phyloP scores from a whole-genome alignment of 768 basidiomycete genomes.

The Amanita pallidorosea region DNA sequence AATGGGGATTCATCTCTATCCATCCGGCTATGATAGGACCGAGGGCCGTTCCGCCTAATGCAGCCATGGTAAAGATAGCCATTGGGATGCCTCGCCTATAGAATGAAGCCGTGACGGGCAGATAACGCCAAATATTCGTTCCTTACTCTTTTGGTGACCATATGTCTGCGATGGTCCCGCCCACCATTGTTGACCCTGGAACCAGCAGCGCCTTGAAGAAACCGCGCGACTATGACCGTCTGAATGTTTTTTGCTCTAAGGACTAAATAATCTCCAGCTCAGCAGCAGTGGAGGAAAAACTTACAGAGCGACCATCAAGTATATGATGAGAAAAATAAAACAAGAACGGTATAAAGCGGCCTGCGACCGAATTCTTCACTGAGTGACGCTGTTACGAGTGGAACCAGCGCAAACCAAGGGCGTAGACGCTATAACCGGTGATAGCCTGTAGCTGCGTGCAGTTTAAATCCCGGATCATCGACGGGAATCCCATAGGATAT shows the following conservation, averaged over 20 bases:
- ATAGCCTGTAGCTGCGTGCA: constrained; percentile 36
- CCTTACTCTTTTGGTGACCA: constrained; percentile 52
- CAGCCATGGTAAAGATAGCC: constrained; percentile 56
- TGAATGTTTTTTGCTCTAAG: constrained; percentile 38
- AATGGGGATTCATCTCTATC: constrained; percentile 45
- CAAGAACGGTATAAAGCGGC: constrained; percentile 44
- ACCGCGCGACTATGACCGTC: constrained; percentile 56
- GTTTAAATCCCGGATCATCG: constrained; percentile 43
- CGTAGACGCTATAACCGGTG: constrained; percentile 39
- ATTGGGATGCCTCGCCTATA: constrained; percentile 68
- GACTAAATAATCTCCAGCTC: neutral
- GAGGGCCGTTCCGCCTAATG: constrained; percentile 50
- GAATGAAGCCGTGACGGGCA: neutral
- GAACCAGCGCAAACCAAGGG: constrained; percentile 49
- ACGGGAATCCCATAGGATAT: constrained; percentile 43
- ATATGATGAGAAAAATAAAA: constrained; percentile 40
- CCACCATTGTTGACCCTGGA: constrained; percentile 63
- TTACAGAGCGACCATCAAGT: constrained; percentile 35
- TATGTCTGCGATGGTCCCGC: constrained; percentile 65
- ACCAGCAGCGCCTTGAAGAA: constrained; percentile 55
- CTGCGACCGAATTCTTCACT: constrained; percentile 67
- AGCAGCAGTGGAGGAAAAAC: constrained; percentile 7
- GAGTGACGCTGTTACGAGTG: constrained; percentile 56
- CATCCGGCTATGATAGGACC: constrained; percentile 58
- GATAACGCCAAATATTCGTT: neutral